Base-by-base conservation (phyloP, 2,329 filamentous ascomycete genomes). In the Neofusicoccum ribis region DNA sequence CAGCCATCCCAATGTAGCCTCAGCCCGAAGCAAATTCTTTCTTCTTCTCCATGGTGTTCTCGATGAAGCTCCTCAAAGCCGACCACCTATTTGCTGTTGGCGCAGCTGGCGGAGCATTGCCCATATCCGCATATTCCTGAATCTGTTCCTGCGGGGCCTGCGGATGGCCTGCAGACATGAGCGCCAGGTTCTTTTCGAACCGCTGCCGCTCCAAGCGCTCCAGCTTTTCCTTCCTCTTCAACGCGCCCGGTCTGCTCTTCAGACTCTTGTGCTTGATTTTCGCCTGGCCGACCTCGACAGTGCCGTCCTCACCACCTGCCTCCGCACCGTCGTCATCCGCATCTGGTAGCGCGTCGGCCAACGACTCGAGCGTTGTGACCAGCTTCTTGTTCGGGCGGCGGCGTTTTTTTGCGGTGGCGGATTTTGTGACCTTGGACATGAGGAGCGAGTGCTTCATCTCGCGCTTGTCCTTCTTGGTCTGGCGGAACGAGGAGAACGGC, bases 31-130 rank as follows among this genome's bases (percentile, higher is more conserved):
- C 67, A 74, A 96, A 96, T 3, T 90, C 91, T 14, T 90, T 87
- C 71, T 94, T 94, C 77, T 92, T 90, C 79, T 97, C 92, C 88
- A 97, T 92, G 0, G 92, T 97, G 47, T 89, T 85, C 1, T 91
- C 89, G 60, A 97, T 96, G 74, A 94, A 96, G 9, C 84, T 88
- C 71, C 93, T 87, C 77, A 98, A 76, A 15, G 92, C 92, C 36
- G 90, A 90, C 90, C 92, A 97, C 64, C 91, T 72, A 63, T 72
- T 75, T 68, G 69, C 70, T 65, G 70, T 68, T 41, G 69, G 73
- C 65, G 49, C 59, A 27, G 44, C 50, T 11, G 62, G 62, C 17
- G 44, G 65, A 63, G 34, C 41, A 6, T 39, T 46, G 12, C 17
- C 54, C 50, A 43, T 47, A 8, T 67, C 52, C 36, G 11, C 43